Percentiles rank a stretch among this genome's conserved stretches.
Conservation (phyloP, 2,329 filamentous ascomycete species). For the Pestalotiopsis fici region DNA sequence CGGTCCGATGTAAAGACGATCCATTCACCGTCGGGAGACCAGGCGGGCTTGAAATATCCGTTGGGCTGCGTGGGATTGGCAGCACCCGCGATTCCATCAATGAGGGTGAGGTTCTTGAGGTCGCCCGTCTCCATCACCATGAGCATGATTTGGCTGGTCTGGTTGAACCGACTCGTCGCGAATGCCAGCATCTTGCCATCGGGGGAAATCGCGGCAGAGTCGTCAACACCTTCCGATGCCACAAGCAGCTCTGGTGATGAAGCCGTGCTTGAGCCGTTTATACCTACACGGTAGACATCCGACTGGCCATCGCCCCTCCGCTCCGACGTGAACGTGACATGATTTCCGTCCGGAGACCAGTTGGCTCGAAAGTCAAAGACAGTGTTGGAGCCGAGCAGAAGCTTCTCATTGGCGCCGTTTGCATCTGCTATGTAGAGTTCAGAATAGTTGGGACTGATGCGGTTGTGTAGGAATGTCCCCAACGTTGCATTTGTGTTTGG, state of each 20-base stretch:
- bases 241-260: not conserved
- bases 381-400: constrained; percentile 28
- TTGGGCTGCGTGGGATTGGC: not conserved
- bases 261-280: not conserved
- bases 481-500: not conserved
- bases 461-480: constrained; percentile 15
- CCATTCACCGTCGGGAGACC: not conserved
- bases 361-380: constrained; percentile 38
- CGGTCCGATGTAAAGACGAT: not conserved
- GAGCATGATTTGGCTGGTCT: not conserved
- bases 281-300: not conserved
- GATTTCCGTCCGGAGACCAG: constrained; percentile 41
- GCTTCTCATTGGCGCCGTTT: constrained; percentile 37
- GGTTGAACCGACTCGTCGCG: not conserved
- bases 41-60: not conserved
- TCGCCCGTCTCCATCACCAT: not conserved
- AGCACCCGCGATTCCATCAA: not conserved
- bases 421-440: constrained; percentile 32
- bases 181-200: not conserved
- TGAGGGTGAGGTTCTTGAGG: not conserved
- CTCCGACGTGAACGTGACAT: constrained; percentile 41
- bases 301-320: not conserved
- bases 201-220: not conserved
- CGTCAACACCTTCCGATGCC: not conserved
- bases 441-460: constrained; percentile 17